These are phyloP conservation scores for Heritiera littoralis DNA, from an alignment of 345 rosid species.

Conservation along the genomic window DNA sequence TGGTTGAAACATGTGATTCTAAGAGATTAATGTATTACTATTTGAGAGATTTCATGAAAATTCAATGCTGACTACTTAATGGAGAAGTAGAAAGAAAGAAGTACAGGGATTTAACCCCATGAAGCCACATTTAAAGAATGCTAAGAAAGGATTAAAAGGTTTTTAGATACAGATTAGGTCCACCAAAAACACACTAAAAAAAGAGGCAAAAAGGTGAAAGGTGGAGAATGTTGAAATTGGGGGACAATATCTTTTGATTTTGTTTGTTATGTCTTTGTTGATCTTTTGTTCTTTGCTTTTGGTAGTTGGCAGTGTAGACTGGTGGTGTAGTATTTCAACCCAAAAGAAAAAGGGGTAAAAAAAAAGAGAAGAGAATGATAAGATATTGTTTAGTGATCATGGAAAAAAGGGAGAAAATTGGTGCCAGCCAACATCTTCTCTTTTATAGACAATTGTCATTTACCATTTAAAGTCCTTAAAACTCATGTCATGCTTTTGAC, in stretches of 20 bases:
- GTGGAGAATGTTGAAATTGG: conserved; percentile 41
- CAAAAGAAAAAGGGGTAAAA: not conserved
- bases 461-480: conserved; percentile 10
- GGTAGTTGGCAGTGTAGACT: conserved; percentile 28
- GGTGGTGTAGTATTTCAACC: conserved; percentile 36
- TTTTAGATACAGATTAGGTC: conserved; percentile 37
- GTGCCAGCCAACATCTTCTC: conserved; percentile 11
- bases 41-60: not conserved
- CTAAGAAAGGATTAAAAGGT: conserved; percentile 30
- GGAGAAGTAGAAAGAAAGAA: conserved; percentile 7
- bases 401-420: conserved; percentile 3
- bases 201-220: conserved; percentile 26
- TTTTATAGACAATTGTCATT: not conserved
- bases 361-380: not conserved
- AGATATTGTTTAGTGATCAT: conserved; percentile 18
- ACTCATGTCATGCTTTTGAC: conserved; percentile 37
- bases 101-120: conserved; percentile 6
- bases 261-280: conserved; percentile 40
- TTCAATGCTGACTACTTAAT: not conserved
- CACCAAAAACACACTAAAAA: conserved; percentile 28
- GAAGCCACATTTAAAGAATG: not conserved
- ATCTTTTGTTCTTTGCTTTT: conserved; percentile 36
- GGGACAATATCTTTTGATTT: conserved; percentile 44
- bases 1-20: not conserved
- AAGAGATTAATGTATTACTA: not conserved